Conservation (phyloP, 2,329 filamentous ascomycete genomes). For the Ophiosphaerella narmari region DNA sequence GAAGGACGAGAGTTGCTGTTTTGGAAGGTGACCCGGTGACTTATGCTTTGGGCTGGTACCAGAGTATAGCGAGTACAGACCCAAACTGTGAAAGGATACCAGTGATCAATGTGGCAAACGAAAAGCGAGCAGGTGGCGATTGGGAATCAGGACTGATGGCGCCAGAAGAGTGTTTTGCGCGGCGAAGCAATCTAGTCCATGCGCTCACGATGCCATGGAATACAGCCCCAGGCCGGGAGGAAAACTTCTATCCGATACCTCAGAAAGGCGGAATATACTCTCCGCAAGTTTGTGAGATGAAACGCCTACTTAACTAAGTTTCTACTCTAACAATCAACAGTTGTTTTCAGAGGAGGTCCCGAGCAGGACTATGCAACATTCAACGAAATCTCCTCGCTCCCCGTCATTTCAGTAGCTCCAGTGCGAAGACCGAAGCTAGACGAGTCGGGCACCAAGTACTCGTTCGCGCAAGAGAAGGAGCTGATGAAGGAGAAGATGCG, state of each 20-base stretch:
- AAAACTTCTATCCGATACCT: slow-evolving; percentile 72
- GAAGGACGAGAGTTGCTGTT: slow-evolving; percentile 50
- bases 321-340: slow-evolving; percentile 41
- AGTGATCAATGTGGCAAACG: slow-evolving; percentile 75
- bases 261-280: slow-evolving; percentile 72
- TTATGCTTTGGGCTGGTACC: slow-evolving; percentile 64
- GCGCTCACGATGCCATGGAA: slow-evolving; percentile 66
- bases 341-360: slow-evolving; percentile 71
- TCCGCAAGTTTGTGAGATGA: slow-evolving; percentile 63
- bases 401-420: slow-evolving; percentile 75
- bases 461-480: slow-evolving; percentile 71
- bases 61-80: slow-evolving; percentile 37
- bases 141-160: slow-evolving; percentile 71
- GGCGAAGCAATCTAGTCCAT: slow-evolving; percentile 73
- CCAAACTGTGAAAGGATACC: slow-evolving; percentile 55
- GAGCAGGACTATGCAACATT: slow-evolving; percentile 51
- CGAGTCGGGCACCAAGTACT: slow-evolving; percentile 69
- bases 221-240: slow-evolving; percentile 34
- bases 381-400: slow-evolving; percentile 60
- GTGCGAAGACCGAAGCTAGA: slow-evolving; percentile 75
- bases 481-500: slow-evolving; percentile 75
- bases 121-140: slow-evolving; percentile 76
- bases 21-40: slow-evolving; percentile 53
- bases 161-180: slow-evolving; percentile 74
- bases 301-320: not conserved